phyloP scores from a whole-genome alignment of 352 stramenopile species.

The Blastocystis hominis region DNA sequence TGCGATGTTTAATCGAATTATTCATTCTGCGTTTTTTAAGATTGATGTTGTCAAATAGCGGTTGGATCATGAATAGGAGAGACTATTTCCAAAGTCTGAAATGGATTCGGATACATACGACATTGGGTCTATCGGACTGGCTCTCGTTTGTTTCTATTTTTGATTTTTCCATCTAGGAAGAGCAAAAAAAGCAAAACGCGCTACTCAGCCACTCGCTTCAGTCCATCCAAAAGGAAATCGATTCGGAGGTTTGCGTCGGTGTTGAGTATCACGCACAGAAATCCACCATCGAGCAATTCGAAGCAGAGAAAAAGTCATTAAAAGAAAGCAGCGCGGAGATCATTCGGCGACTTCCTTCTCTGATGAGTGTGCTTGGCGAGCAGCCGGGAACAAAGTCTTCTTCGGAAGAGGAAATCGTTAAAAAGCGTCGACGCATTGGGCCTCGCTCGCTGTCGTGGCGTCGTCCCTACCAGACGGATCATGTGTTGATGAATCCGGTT shows the following conservation, averaged over 20 bases:
- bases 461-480: neutral
- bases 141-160: neutral
- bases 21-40: neutral
- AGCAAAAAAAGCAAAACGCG: slow-evolving; percentile 40
- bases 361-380: neutral
- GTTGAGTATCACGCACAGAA: neutral
- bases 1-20: neutral
- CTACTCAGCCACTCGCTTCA: neutral
- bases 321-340: neutral
- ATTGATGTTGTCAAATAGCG: neutral
- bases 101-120: neutral
- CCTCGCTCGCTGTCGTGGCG: neutral
- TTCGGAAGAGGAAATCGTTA: neutral
- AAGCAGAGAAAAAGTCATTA: neutral
- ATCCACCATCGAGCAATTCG: neutral
- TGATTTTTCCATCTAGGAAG: neutral
- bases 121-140: neutral
- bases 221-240: neutral
- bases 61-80: neutral
- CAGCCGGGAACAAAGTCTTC: neutral
- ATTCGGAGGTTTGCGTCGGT: neutral
- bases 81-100: neutral
- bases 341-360: neutral
- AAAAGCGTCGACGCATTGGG: neutral
- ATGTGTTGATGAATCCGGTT: neutral